Percentiles rank a stretch among this genome's conserved stretches.
phyloP scores from a whole-genome alignment of 257 asterid species.

The Ilex aquifolium region DNA sequence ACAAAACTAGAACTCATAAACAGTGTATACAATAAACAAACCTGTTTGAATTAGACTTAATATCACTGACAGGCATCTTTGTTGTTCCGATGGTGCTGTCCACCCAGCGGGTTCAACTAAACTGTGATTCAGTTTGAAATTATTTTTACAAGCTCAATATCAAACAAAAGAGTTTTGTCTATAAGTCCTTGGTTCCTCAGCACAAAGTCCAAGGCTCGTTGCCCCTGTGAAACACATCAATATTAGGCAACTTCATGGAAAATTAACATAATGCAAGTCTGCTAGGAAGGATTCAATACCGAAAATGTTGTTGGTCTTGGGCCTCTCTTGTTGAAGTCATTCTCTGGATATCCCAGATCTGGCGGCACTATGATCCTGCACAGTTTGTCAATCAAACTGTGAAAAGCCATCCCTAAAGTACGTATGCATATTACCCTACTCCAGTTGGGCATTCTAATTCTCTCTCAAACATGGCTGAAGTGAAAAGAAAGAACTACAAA shows the following conservation, averaged over 20 bases:
- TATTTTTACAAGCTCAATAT: conserved; percentile 83
- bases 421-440: background rate
- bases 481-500: no score
- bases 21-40: no score
- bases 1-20: no score
- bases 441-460: background rate
- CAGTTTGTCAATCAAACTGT: background rate
- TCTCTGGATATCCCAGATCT: conserved; percentile 89
- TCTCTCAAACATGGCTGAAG: no score
- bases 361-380: conserved; percentile 93
- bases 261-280: background rate
- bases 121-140: conserved; percentile 43
- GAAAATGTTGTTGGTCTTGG: conserved; percentile 96
- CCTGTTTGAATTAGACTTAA: no score
- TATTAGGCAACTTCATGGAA: conserved; percentile 8
- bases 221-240: conserved; percentile 58
- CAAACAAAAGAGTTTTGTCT: conserved; percentile 91
- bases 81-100: background rate
- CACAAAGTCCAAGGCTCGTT: conserved; percentile 92
- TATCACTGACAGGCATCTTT: background rate
- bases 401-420: no score
- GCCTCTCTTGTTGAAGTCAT: conserved; percentile 92
- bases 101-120: background rate
- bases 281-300: conserved; percentile 33
- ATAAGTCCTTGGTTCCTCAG: conserved; percentile 90